These are phyloP conservation scores for Phyllosticta paracitricarpa DNA, from an alignment of 2,329 filamentous ascomycete genomes.

Conservation along the genomic window DNA sequence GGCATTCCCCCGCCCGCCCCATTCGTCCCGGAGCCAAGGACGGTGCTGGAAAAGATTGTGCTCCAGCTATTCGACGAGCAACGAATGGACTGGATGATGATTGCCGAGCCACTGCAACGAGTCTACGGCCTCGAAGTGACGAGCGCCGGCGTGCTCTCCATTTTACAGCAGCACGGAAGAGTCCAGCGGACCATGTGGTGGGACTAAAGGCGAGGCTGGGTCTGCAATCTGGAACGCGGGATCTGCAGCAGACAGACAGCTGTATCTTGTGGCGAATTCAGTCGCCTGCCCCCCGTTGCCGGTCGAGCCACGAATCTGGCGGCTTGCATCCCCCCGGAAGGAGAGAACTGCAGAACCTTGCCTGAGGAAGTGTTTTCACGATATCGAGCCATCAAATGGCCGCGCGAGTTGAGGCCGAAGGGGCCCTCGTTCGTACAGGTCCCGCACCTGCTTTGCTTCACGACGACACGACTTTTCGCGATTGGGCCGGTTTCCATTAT, in stretches of 20 bases:
- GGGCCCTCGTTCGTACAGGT: not conserved
- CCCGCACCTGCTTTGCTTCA: not conserved
- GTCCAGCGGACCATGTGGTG: conserved; percentile 23
- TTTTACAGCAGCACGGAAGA: conserved; percentile 27
- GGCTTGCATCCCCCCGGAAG: not conserved
- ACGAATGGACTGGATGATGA: conserved; percentile 27
- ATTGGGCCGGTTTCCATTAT: not conserved
- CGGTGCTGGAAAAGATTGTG: conserved; percentile 23
- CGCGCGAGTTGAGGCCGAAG: not conserved
- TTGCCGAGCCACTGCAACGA: conserved; percentile 24
- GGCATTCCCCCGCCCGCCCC: not conserved
- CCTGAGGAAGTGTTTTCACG: not conserved
- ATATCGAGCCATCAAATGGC: not conserved
- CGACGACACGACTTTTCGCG: not conserved
- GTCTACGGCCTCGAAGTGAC: conserved; percentile 24
- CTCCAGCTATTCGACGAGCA: conserved; percentile 26
- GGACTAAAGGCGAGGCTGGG: conserved; percentile 17
- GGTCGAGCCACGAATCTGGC: not conserved
- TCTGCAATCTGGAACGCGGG: not conserved
- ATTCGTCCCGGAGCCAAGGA: not conserved
- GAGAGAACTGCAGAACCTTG: not conserved
- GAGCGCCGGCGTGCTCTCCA: conserved; percentile 25
- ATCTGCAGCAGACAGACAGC: not conserved
- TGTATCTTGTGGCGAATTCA: not conserved
- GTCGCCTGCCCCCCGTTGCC: not conserved